These are phyloP conservation scores for Schoenoplectus tabernaemontani DNA, from an alignment of 202 grass and related monocot genomes.

Conservation along the genomic window DNA sequence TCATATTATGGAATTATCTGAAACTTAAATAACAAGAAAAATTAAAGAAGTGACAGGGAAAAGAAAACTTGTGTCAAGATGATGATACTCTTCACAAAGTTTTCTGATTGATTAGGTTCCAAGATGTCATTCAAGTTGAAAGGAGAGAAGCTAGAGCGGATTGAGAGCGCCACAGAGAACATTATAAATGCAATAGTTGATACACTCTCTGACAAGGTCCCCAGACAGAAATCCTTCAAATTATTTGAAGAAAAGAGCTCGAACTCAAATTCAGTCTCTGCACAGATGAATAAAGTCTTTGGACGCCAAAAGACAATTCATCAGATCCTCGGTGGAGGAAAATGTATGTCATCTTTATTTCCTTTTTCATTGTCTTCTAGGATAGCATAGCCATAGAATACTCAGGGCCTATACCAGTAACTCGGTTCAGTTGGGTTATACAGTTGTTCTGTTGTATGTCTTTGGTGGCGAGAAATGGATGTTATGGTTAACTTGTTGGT, in stretches of 20 bases:
- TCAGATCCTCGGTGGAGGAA: slow-evolving; percentile 70
- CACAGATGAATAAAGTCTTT: slow-evolving; percentile 55
- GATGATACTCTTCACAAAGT: neutral
- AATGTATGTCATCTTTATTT: slow-evolving; percentile 33
- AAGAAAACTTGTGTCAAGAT: neutral
- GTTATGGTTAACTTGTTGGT: neutral
- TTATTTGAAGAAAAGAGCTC: slow-evolving; percentile 34
- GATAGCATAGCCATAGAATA: neutral
- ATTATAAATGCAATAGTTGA: slow-evolving; percentile 57
- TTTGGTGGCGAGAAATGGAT: neutral
- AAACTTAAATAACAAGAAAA: neutral
- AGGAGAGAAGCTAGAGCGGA: slow-evolving; percentile 44
- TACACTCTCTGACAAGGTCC: slow-evolving; percentile 52
- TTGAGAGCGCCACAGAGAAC: slow-evolving; percentile 53
- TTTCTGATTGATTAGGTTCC: neutral
- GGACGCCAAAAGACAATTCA: slow-evolving; percentile 58
- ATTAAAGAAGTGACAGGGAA: neutral
- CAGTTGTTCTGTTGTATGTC: neutral
- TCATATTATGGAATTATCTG: neutral
- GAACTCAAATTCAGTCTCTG: slow-evolving; percentile 24
- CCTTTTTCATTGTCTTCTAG: slow-evolving; percentile 1
- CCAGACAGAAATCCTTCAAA: slow-evolving; percentile 60
- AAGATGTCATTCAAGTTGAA: slow-evolving; percentile 23
- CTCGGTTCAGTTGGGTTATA: neutral
- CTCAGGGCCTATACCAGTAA: neutral